Percentiles rank a stretch among this genome's conserved stretches.
Evolutionary conservation across 2,329 filamentous ascomycete genomes (phyloP).

Genomic region (Hymenoscyphus linearis): DNA sequence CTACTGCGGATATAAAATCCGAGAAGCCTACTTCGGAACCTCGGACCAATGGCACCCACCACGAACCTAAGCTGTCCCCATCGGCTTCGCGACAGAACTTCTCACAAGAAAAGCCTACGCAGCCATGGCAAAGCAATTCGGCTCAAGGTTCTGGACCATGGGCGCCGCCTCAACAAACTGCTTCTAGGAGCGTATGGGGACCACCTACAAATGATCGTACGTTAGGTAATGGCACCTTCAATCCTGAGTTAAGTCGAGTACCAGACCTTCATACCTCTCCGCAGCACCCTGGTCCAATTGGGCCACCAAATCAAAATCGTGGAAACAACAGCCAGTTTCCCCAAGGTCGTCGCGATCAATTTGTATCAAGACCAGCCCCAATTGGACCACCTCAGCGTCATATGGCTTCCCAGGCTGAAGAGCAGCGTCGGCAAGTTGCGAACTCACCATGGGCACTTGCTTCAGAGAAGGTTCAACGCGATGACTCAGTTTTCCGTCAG

Average conservation of each 20-base stretch:
- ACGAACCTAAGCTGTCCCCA: slow-evolving; percentile 35
- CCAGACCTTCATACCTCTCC: slow-evolving; percentile 27
- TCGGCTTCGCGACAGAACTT: slow-evolving; percentile 13
- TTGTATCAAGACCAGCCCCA: slow-evolving; percentile 27
- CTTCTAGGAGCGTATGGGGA: slow-evolving; percentile 64
- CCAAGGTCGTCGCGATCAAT: slow-evolving; percentile 27
- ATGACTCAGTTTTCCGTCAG: slow-evolving; percentile 16
- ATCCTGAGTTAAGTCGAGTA: slow-evolving; percentile 49
- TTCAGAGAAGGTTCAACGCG: slow-evolving; percentile 25
- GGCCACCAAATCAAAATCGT: slow-evolving; percentile 28
- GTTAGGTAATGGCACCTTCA: slow-evolving; percentile 75
- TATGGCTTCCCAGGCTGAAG: slow-evolving; percentile 6
- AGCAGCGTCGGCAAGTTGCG: slow-evolving; percentile 11
- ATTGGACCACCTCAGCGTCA: slow-evolving; percentile 31
- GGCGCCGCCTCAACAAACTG: slow-evolving; percentile 39
- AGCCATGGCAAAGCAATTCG: slow-evolving; percentile 30
- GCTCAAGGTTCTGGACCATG: slow-evolving; percentile 35
- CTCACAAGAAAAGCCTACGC: slow-evolving; percentile 22
- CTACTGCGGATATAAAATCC: slow-evolving; percentile 10
- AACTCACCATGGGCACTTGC: slow-evolving; percentile 26
- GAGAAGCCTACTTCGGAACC: slow-evolving; percentile 10
- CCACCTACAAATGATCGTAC: slow-evolving; percentile 61
- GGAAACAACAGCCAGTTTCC: slow-evolving; percentile 24
- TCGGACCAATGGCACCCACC: slow-evolving; percentile 22
- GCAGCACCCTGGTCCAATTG: slow-evolving; percentile 31